Evolutionary conservation across 78 protist genomes (phyloP).

Genomic region (Polysphondylium violaceum): DNA sequence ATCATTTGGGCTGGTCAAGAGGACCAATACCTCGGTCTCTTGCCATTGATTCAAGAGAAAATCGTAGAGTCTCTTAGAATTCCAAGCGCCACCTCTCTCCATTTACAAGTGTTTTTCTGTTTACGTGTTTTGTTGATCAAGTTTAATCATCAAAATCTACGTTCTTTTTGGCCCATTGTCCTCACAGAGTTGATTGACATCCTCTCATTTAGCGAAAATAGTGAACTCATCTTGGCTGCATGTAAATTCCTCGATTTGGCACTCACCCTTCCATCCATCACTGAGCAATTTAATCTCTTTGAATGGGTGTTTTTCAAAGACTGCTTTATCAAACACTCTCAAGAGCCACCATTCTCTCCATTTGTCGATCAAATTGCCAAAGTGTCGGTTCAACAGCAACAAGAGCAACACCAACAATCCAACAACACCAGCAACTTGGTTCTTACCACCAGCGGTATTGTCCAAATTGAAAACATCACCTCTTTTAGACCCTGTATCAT

Average conservation of each 20-base stretch:
- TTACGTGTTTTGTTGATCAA: slow-evolving; percentile 49
- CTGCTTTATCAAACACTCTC: slow-evolving; percentile 52
- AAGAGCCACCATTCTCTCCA: slow-evolving; percentile 59
- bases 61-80: slow-evolving; percentile 73
- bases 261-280: slow-evolving; percentile 44
- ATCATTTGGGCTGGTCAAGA: slow-evolving; percentile 66
- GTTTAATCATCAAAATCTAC: slow-evolving; percentile 33
- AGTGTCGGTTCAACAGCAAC: neutral
- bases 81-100: slow-evolving; percentile 42
- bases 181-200: slow-evolving; percentile 63
- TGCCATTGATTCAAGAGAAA: slow-evolving; percentile 66
- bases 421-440: neutral
- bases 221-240: slow-evolving; percentile 44
- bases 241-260: slow-evolving; percentile 75
- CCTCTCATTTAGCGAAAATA: slow-evolving; percentile 10
- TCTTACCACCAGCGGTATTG: slow-evolving; percentile 22
- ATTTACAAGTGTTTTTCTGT: slow-evolving; percentile 68
- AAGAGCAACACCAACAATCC: neutral
- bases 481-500: slow-evolving; percentile 60
- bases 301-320: slow-evolving; percentile 73
- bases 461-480: neutral
- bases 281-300: slow-evolving; percentile 63
- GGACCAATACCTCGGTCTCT: slow-evolving; percentile 35
- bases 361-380: slow-evolving; percentile 41
- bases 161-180: slow-evolving; percentile 80